Base-by-base conservation (phyloP, 352 stramenopile species). In the Hyaloperonospora brassicae region DNA sequence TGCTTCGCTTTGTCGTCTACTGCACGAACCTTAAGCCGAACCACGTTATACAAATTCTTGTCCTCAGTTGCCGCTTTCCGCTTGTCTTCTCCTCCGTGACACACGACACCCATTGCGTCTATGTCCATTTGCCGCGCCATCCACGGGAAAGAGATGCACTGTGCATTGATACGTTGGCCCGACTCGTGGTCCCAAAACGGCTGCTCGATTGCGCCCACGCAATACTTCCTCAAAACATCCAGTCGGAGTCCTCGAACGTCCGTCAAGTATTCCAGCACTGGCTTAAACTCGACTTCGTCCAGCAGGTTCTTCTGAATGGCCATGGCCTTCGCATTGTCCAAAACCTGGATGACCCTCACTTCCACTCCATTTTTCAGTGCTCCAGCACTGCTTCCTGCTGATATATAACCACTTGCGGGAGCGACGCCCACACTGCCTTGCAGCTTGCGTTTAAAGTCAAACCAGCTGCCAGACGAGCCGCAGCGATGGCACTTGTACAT, bases 61-160 rank as follows among this genome's bases (percentile, higher is more conserved):
- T 92, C 83, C 14, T 59, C 60, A 3, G 58, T 65, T 13, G 39
- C 11, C 7, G 27, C 27, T 31, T 31, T 31, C 27, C 27, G 3
- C 0, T 55, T 21, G 2, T 56, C 52, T 36, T 55, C 40, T 14
- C 79, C 68, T 1, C 77, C 72, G 3, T 62, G 51, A 30, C 75
- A 73, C 42, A 92, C 45, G 21, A 84, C 75, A 46, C 79, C 95
- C 93, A 91, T 97, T 50, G 64, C 76, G 45, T 79, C 61, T 56
- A 78, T 85, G 58, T 98, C 86, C 36, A 64, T 67, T 21, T 83
- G 70, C 11, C 79, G 79, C 62, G 95, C 86, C 68, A 98, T 96
- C 93, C 92, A 98, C 49, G 95, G 95, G 77, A 98, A 98, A 4
- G 93, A 97, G 44, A 98, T 89, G 64, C 90, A 98, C 59, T 89